Percentiles rank a stretch among this genome's conserved stretches.
These are phyloP conservation scores for Anastatica hierochuntica DNA, from an alignment of 345 rosid genomes.

Conservation along the genomic window DNA sequence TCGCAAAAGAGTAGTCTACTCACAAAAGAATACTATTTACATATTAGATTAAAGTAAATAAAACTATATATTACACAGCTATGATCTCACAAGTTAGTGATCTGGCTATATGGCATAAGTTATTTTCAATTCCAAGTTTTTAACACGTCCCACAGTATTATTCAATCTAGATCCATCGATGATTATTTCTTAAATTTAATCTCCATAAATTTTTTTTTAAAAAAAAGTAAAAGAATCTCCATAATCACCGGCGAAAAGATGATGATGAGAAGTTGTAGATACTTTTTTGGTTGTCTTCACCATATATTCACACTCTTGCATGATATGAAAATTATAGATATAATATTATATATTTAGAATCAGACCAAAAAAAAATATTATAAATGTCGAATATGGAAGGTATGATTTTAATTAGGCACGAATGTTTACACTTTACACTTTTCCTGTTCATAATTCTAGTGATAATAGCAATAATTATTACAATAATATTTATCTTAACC, in stretches of 20 bases:
- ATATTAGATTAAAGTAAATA: no score
- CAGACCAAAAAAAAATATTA: no score
- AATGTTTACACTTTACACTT: no score
- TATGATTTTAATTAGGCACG: no score
- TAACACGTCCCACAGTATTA: neutral
- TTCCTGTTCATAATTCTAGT: no score
- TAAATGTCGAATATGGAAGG: no score
- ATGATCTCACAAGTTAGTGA: neutral
- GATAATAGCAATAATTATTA: no score
- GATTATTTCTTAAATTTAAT: neutral
- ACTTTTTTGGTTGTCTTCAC: conserved; percentile 10
- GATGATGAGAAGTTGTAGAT: conserved; percentile 15
- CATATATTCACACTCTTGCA: conserved; percentile 10
- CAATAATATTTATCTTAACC: no score
- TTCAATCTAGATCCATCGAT: conserved; percentile 6
- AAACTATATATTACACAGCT: neutral
- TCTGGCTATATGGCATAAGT: neutral
- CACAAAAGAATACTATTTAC: no score
- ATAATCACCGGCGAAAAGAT: conserved; percentile 24
- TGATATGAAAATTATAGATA: neutral
- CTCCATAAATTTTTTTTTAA: no score
- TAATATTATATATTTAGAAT: no score
- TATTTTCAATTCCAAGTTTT: neutral
- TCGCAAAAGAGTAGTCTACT: no score
- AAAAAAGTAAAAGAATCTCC: conserved; percentile 1